These are phyloP conservation scores for Chenopodium quinoa DNA, from an alignment of 148 eudicot species.

Conservation along the genomic window DNA sequence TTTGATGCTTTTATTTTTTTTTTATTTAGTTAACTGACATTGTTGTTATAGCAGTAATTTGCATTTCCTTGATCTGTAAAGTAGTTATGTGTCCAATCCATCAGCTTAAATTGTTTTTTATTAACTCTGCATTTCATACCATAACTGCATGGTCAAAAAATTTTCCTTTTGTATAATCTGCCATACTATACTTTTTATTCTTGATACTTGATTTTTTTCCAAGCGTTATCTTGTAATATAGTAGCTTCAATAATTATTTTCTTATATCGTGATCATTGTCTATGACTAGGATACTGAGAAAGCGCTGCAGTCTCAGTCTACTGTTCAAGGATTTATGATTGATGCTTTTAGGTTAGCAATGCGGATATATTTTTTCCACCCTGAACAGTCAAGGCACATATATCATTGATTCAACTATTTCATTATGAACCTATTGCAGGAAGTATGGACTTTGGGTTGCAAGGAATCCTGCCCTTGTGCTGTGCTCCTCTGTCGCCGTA, in stretches of 20 bases:
- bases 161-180: background rate
- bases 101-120: background rate
- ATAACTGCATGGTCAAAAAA: background rate
- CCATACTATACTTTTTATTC: background rate
- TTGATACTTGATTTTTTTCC: background rate
- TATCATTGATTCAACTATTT: background rate
- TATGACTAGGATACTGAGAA: slow-evolving; percentile 17
- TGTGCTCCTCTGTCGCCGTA: slow-evolving; percentile 53
- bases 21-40: background rate
- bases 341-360: slow-evolving; percentile 50
- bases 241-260: background rate
- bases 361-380: background rate
- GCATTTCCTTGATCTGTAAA: background rate
- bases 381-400: background rate
- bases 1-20: background rate
- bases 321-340: slow-evolving; percentile 54
- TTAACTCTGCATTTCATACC: background rate
- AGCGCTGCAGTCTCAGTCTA: slow-evolving; percentile 32
- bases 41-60: background rate
- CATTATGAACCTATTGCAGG: slow-evolving; percentile 35
- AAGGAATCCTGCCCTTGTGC: slow-evolving; percentile 53
- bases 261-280: background rate
- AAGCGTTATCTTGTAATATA: background rate
- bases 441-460: slow-evolving; percentile 75
- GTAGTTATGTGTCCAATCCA: background rate